Base-by-base conservation (phyloP, 805 yeast genomes). In the Lipomyces mesembrius region DNA sequence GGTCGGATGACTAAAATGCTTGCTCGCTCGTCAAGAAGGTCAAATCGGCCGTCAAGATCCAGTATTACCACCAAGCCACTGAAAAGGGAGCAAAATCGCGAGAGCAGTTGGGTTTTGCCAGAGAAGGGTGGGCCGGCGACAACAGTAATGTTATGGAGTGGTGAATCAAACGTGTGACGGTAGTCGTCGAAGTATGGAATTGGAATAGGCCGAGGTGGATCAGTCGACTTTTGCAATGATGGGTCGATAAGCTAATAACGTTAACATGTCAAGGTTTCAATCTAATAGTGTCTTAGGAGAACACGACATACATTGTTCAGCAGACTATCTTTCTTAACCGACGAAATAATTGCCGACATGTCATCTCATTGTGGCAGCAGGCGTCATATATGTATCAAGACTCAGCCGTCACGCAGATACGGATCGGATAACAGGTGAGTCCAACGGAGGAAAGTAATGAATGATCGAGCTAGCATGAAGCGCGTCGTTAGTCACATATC, bases 1-100 rank as follows among this genome's bases (percentile, higher is more conserved):
- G 59, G 64, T 12, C 25, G 60, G 20, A 60, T 20, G 8, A 59
- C 58, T 17, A 63, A 12, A 9, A 59, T 55, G 29, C 59, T 61
- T 17, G 35, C 51, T 14, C 12, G 11, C 25, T 14, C 34, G 8
- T 35, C 43, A n/a, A 43, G 52, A 12, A 49, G 46, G 8, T 20
- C 63, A 43, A 65, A 43, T 32, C 67, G 64, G n/a, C 65, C 66
- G 43, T 68, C 71, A 11, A 68, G 60, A 64, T 69, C 72, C 29
- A 69, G 29, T 12, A 69, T 53, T n/a, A 65, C 63, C 7, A 55
- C 54, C 25, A 52, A 25, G 8, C 63, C 65, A 0, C 14, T 35
- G 34, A 59, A n/a, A 25, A 53, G 59, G 11, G 69, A 37, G 11
- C 54, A 22, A 11, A 57, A 27, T 20, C 59, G 62, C 59, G 64